These are phyloP conservation scores for Fusarium sp. DNA, from an alignment of 2,329 filamentous ascomycete genomes.

Conservation along the genomic window DNA sequence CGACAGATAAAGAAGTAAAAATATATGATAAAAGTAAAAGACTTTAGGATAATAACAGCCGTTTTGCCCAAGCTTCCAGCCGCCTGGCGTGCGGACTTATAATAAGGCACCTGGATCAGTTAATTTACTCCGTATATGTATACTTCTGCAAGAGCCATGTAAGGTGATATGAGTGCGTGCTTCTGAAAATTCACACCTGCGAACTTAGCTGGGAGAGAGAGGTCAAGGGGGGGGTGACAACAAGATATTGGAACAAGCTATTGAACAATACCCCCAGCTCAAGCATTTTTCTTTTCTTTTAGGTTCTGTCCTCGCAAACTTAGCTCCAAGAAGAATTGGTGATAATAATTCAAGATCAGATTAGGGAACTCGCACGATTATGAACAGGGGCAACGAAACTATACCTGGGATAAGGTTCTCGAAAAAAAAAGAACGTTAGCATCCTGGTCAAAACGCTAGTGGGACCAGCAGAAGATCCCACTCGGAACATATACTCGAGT, in stretches of 20 bases:
- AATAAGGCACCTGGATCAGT: too few species aligned
- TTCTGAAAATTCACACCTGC: too few species aligned
- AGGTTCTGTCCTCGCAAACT: not conserved
- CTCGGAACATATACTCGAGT: not conserved
- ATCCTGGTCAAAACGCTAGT: slow-evolving; percentile 14
- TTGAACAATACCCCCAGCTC: not conserved
- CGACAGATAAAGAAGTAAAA: not conserved
- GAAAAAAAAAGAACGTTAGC: slow-evolving; percentile 29
- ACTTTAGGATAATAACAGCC: not conserved
- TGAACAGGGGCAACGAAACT: slow-evolving; percentile 3
- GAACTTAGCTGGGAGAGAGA: too few species aligned
- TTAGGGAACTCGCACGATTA: slow-evolving; percentile 1
- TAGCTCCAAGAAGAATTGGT: not conserved
- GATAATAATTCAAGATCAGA: not conserved
- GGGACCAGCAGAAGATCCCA: slow-evolving; percentile 19
- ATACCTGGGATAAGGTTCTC: slow-evolving; percentile 26
- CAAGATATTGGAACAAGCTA: not conserved
- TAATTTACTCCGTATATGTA: too few species aligned
- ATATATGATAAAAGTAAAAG: not conserved
- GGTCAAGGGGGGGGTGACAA: not conserved
- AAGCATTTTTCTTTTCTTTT: not conserved
- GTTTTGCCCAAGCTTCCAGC: too few species aligned
- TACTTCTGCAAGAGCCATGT: too few species aligned
- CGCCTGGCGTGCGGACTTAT: too few species aligned
- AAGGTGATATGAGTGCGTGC: too few species aligned